Evolutionary conservation across 2,329 filamentous ascomycete genomes (phyloP), one percentile per base, ranked within the genome.

Genomic region (Pestalotiopsis fici): DNA sequence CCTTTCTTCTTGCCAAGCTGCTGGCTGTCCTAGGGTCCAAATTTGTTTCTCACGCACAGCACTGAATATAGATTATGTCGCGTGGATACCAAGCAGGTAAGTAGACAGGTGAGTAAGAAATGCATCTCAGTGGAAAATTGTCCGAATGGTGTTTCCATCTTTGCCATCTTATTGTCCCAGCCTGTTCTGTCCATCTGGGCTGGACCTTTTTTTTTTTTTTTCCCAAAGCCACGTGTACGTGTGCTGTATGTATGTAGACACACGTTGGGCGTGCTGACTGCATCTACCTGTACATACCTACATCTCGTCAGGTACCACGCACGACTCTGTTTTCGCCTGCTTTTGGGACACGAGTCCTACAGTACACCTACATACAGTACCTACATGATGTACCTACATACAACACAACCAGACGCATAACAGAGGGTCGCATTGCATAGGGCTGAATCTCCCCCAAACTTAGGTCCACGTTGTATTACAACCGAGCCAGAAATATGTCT

Each of bases 21-120:
- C 47, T 35, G 31, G 31, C 31, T 35, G 31, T 11, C 25, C 59
- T 66, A 64, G 67, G 67, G 67, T 68, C 67, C 67, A 64, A 68
- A 68, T 62, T 66, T 68, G 59, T 39, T 64, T 66, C 64, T 68
- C 59, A 66, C 67, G 57, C 56, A 37, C 60, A 18, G 27, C 57
- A 18, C 31, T 27, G 27, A 31, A 35, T 60, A 60, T 60, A 60
- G 57, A 37, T 59, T 12, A 3, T 6, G 7, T n/a, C 6, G 18
- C 18, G 9, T 50, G 18, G 18, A 6, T n/a, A 21, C 7, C 31
- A 7, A 35, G 31, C 31, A 35, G 31, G 31, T 11, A 35, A 35
- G 31, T 35, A 7, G 31, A 7, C 31, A 11, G 31, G 31, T 35
- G 11, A 11, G 31, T 35, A 35, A 35, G 31, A 35, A n/a, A 3